Evolutionary conservation across 805 yeast species (phyloP).

Genomic region (Kluyveromyces starmeri): DNA sequence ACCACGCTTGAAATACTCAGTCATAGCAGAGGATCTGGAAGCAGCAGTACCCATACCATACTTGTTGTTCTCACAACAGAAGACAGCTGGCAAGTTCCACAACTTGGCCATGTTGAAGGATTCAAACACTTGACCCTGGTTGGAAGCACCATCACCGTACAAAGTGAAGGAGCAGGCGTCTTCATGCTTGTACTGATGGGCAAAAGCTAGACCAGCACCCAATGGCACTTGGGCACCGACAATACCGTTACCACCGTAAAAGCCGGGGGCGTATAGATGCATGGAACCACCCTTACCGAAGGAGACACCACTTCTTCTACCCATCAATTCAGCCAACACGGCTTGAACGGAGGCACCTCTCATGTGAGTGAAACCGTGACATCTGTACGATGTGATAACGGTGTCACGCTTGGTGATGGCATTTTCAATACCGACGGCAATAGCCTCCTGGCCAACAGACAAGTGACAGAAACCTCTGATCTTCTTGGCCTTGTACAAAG

Average conservation of each 20-base stretch:
- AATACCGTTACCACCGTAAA: constrained; percentile 99
- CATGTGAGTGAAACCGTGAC: constrained; percentile 97
- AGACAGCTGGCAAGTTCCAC: constrained; percentile 92
- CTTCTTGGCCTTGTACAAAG: constrained; percentile 95
- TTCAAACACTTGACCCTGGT: constrained; percentile 99
- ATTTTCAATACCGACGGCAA: constrained; percentile 96
- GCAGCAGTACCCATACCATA: constrained; percentile 99
- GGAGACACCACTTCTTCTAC: constrained; percentile 90
- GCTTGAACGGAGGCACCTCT: constrained; percentile 89
- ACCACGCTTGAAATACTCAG: constrained; percentile 97
- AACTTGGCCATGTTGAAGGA: constrained; percentile 98
- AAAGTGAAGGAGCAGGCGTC: constrained; percentile 74
- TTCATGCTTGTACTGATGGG: constrained; percentile 88
- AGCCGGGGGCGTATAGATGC: constrained; percentile 95
- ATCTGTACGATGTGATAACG: constrained; percentile 93
- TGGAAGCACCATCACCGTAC: constrained; percentile 99
- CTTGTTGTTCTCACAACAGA: constrained; percentile 97
- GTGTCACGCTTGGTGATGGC: constrained; percentile 83
- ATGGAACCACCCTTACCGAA: constrained; percentile 99
- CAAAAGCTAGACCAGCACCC: constrained; percentile 97
- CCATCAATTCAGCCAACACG: constrained; percentile 94
- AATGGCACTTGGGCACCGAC: constrained; percentile 99
- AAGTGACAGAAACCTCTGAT: constrained; percentile 98
- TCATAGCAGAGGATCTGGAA: constrained; percentile 90
- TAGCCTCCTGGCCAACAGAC: constrained; percentile 97